Conservation (phyloP, 306 rosid species). For the Prunus campanulata region DNA sequence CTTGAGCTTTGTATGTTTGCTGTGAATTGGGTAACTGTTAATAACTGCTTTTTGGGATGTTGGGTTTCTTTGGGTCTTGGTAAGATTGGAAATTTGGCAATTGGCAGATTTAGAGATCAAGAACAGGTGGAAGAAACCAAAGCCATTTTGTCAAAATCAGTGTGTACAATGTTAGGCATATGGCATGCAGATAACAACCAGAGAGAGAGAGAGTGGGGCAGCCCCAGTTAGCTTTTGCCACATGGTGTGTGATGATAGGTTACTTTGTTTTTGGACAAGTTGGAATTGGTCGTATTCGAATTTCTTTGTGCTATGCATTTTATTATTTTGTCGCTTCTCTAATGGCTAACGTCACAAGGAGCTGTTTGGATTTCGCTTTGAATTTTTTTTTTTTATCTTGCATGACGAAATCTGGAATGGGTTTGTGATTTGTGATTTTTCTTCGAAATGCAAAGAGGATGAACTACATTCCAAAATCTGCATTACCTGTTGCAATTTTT, state of each 20-base stretch:
- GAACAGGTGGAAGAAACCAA: background rate
- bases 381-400: background rate
- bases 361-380: background rate
- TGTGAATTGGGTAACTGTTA: background rate
- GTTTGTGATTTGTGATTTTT: no score
- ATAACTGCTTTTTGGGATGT: background rate
- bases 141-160: background rate
- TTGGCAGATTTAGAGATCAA: background rate
- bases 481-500: no score
- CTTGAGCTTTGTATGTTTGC: background rate
- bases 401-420: no score
- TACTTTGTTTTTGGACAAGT: slow-evolving; percentile 10
- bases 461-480: no score
- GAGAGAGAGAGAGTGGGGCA: background rate
- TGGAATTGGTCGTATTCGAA: slow-evolving; percentile 19
- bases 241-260: background rate
- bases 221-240: slow-evolving; percentile 12
- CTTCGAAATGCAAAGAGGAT: no score
- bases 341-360: background rate
- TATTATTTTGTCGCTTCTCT: background rate
- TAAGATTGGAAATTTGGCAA: background rate
- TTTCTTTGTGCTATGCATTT: no score
- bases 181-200: background rate
- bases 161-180: background rate
- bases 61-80: background rate